A percentile compares a stretch with the other conserved stretches of the same genome.
These are phyloP conservation scores for Corchorus olitorius DNA, from an alignment of 345 rosid species.

Conservation along the genomic window DNA sequence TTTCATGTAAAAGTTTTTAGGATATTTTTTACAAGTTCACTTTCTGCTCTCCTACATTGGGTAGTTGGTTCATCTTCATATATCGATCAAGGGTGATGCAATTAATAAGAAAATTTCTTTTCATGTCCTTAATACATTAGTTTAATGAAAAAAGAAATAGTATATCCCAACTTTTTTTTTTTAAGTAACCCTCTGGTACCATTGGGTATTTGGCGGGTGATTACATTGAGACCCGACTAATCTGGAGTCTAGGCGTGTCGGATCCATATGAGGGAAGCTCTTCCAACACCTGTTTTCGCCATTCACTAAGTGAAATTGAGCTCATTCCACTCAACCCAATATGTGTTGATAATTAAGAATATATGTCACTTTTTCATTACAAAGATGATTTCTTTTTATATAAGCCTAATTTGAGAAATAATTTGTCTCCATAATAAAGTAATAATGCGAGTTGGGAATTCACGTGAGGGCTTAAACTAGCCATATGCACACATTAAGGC, in stretches of 20 bases:
- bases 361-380: no score
- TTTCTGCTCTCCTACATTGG: not conserved
- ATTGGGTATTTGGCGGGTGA: no score
- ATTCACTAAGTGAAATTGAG: no score
- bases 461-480: conserved; percentile 10
- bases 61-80: not conserved
- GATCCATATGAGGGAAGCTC: no score
- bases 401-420: not conserved
- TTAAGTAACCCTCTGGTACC: not conserved
- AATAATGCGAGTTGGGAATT: not conserved
- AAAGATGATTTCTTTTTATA: not conserved
- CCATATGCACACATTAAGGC: conserved; percentile 9
- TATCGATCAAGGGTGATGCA: not conserved
- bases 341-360: no score
- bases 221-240: no score
- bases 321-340: no score
- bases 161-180: not conserved
- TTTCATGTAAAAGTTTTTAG: conserved; percentile 5
- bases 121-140: not conserved
- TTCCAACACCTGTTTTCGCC: no score
- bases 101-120: not conserved
- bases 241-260: no score
- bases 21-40: not conserved
- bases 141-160: not conserved
- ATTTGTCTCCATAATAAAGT: not conserved